Evolutionary conservation across 371 early-diverging fungal genomes (phyloP).

Genomic region (Nosema bombycis): DNA sequence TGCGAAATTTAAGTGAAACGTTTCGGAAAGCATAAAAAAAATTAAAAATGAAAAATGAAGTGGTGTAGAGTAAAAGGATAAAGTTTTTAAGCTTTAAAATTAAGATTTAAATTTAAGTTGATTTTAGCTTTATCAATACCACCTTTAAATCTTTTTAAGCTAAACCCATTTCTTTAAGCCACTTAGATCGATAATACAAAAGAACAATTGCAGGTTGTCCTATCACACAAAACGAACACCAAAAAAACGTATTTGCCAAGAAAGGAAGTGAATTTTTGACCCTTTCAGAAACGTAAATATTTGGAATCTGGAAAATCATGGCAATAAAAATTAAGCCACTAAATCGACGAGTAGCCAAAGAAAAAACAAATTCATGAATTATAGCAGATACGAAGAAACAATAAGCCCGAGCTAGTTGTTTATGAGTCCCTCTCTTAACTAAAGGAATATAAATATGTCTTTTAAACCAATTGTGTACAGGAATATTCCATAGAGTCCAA

Average conservation of each 20-base stretch:
- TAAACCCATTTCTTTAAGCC: too few species aligned
- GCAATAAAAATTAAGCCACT: slow-evolving; percentile 74
- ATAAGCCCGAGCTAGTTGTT: slow-evolving; percentile 70
- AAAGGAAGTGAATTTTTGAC: slow-evolving; percentile 27
- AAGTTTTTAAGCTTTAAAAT: too few species aligned
- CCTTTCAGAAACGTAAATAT: slow-evolving; percentile 69
- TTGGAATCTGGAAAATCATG: slow-evolving; percentile 83
- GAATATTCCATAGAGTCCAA: slow-evolving; percentile 91
- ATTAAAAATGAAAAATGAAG: neutral
- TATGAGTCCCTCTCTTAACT: slow-evolving; percentile 69
- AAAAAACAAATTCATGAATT: slow-evolving; percentile 79
- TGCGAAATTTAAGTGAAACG: neutral
- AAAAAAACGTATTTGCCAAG: slow-evolving; percentile 55
- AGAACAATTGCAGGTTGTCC: slow-evolving; percentile 53
- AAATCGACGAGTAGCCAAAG: slow-evolving; percentile 70
- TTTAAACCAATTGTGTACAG: slow-evolving; percentile 83
- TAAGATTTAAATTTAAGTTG: too few species aligned
- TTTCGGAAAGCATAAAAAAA: neutral
- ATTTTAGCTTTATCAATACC: too few species aligned
- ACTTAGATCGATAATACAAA: slow-evolving; percentile 42
- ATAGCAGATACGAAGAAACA: slow-evolving; percentile 78
- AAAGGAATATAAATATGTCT: slow-evolving; percentile 80
- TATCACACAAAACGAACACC: slow-evolving; percentile 55
- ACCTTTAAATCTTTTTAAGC: too few species aligned
- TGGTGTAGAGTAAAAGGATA: neutral